These are phyloP conservation scores for Actinomortierella ambigua DNA, from an alignment of 371 early-diverging fungal species.

Conservation along the genomic window DNA sequence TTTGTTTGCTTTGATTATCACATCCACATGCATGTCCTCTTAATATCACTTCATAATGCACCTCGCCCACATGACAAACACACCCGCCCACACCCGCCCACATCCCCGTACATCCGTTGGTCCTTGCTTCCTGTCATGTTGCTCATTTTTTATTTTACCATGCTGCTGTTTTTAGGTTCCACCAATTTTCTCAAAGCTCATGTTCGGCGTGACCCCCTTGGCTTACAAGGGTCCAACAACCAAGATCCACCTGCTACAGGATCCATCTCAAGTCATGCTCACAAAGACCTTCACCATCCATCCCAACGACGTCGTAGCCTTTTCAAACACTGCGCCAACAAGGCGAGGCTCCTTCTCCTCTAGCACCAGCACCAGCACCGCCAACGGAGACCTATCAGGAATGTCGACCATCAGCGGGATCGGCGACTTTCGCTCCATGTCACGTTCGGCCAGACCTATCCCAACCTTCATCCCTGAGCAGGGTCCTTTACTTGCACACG, in stretches of 20 bases:
- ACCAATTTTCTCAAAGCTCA: constrained; percentile 52
- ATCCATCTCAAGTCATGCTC: constrained; percentile 62
- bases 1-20: neutral
- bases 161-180: constrained; percentile 17
- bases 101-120: neutral
- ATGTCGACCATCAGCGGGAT: constrained; percentile 51
- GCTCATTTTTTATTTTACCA: neutral
- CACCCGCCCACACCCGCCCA: neutral
- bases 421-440: constrained; percentile 33
- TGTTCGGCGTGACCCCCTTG: constrained; percentile 70
- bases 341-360: constrained; percentile 66
- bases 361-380: constrained; percentile 47
- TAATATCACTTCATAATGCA: neutral
- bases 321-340: constrained; percentile 28
- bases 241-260: constrained; percentile 62
- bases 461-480: constrained; percentile 45
- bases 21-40: neutral
- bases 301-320: constrained; percentile 50
- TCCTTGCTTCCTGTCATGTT: neutral
- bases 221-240: constrained; percentile 73
- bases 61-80: neutral
- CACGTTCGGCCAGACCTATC: constrained; percentile 26
- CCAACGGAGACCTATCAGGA: constrained; percentile 50
- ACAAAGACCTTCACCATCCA: constrained; percentile 67
- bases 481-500: constrained; percentile 47